phyloP scores from a whole-genome alignment of 2,329 filamentous ascomycete genomes.

The Botrytis paeoniae region DNA sequence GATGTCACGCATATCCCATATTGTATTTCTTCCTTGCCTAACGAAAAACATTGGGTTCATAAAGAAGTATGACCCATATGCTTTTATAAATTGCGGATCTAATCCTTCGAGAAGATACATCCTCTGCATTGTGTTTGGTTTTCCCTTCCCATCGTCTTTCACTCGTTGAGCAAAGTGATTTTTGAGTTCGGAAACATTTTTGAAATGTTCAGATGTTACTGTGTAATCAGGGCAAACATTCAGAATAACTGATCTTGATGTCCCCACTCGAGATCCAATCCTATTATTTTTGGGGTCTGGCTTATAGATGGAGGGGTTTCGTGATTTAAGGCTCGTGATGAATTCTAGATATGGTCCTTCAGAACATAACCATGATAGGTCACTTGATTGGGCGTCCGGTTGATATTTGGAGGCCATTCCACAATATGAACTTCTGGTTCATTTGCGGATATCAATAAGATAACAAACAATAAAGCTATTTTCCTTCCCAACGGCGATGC shows the following conservation, averaged over 20 bases:
- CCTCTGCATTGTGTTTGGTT: not conserved
- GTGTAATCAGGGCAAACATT: not conserved
- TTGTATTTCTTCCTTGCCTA: slow-evolving; percentile 18
- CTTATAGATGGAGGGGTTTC: slow-evolving; percentile 9
- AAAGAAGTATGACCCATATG: slow-evolving; percentile 16
- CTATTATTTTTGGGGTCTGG: slow-evolving; percentile 14
- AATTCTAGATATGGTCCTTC: slow-evolving; percentile 17
- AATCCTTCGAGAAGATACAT: slow-evolving; percentile 21
- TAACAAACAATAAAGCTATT: not conserved
- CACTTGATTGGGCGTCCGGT: not conserved
- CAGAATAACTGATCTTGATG: slow-evolving; percentile 16
- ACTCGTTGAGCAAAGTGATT: not conserved
- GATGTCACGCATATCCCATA: slow-evolving; percentile 5
- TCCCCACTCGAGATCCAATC: slow-evolving; percentile 16
- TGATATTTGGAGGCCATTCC: not conserved
- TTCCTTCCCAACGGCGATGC: not conserved
- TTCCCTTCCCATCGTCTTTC: not conserved
- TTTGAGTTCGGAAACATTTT: not conserved
- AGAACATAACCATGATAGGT: slow-evolving; percentile 17
- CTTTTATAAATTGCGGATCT: slow-evolving; percentile 18
- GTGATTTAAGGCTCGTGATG: slow-evolving; percentile 6
- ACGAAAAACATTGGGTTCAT: slow-evolving; percentile 21
- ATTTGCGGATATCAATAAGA: not conserved
- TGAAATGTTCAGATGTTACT: not conserved
- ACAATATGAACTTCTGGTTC: not conserved